Percentiles rank a stretch among this genome's conserved stretches.
These are phyloP conservation scores for Solanum dulcamara DNA, from an alignment of 257 asterid species.

Conservation along the genomic window DNA sequence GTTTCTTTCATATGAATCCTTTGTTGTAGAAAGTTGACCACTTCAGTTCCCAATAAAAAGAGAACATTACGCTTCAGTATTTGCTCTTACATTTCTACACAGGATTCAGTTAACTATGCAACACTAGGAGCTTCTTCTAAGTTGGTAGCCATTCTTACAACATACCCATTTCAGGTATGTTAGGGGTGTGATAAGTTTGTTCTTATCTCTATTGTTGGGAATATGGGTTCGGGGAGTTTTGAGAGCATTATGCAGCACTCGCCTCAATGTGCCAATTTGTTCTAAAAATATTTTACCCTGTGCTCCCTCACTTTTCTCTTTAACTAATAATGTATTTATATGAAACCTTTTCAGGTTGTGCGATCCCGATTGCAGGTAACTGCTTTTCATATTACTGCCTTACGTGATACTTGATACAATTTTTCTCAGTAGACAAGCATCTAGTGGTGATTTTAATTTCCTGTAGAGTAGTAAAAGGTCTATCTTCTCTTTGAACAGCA, in stretches of 20 bases:
- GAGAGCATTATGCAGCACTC: neutral
- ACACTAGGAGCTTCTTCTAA: conserved; percentile 83
- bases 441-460: neutral
- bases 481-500: conserved; percentile 31
- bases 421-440: neutral
- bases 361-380: conserved; percentile 92
- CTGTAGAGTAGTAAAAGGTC: neutral
- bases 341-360: conserved; percentile 50
- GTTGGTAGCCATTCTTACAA: conserved; percentile 58
- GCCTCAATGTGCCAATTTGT: neutral
- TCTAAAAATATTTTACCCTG: neutral
- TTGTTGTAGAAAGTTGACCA: neutral
- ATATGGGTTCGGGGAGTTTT: neutral
- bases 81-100: neutral
- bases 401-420: neutral
- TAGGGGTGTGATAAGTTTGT: neutral
- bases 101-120: conserved; percentile 87
- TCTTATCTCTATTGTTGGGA: neutral
- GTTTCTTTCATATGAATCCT: neutral
- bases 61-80: neutral
- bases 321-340: conserved; percentile 4
- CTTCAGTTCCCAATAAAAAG: neutral
- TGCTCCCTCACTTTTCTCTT: neutral
- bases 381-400: neutral
- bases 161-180: conserved; percentile 88